These are phyloP conservation scores for Davidsoniella eucalypti DNA, from an alignment of 2,329 filamentous ascomycete species.

Conservation along the genomic window DNA sequence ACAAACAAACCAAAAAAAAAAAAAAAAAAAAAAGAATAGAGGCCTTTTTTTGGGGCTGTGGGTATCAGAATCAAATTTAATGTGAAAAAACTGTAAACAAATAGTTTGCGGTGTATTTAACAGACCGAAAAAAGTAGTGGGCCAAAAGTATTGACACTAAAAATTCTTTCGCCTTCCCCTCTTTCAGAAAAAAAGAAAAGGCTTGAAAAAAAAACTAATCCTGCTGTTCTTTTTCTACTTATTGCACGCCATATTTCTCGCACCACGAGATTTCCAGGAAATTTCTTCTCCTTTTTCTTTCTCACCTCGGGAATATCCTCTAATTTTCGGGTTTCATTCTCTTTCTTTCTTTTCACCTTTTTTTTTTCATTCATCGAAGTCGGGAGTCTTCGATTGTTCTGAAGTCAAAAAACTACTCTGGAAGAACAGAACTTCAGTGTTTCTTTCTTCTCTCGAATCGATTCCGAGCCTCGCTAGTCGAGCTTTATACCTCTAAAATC, in stretches of 20 bases:
- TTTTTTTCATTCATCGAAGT: constrained; percentile 25
- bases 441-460: constrained; percentile 11
- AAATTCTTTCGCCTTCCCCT: constrained; percentile 12
- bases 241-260: background rate
- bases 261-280: constrained; percentile 1
- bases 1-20: too few relatives aligned
- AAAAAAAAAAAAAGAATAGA: background rate
- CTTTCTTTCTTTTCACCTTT: constrained; percentile 21
- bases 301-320: constrained; percentile 19
- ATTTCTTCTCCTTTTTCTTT: constrained; percentile 8
- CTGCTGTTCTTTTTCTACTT: constrained; percentile 4
- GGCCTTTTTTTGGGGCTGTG: background rate
- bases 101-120: too few relatives aligned
- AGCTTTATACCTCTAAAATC: constrained; percentile 6
- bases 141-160: constrained; percentile 10
- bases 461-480: constrained; percentile 12
- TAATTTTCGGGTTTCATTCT: constrained; percentile 15
- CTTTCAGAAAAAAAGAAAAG: constrained; percentile 8
- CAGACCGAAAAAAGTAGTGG: background rate
- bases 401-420: background rate
- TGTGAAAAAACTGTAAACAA: background rate
- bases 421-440: constrained; percentile 12
- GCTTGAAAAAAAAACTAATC: background rate
- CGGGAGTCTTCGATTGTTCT: constrained; percentile 16
- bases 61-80: background rate